Evolutionary conservation across 371 early-diverging fungal species (phyloP).

Genomic region (Conidiobolus incongruus): DNA sequence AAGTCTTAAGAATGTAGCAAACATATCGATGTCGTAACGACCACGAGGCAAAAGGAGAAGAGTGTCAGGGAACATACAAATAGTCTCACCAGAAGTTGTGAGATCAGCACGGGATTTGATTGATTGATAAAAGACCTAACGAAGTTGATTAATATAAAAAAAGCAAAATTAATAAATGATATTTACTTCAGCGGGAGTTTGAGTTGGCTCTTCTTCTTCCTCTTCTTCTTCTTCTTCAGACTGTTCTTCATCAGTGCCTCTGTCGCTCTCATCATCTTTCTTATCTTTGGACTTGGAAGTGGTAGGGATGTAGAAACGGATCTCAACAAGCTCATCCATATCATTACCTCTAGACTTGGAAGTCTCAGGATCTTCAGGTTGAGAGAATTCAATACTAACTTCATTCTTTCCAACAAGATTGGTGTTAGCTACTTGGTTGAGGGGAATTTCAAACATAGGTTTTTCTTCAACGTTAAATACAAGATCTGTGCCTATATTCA

Average conservation of each 20-base stretch:
- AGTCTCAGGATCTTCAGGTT: conserved; percentile 29
- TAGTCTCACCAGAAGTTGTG: conserved; percentile 65
- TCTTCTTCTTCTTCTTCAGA: conserved; percentile 12
- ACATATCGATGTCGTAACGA: conserved; percentile 90
- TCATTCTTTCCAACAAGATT: conserved; percentile 75
- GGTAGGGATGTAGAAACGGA: conserved; percentile 86
- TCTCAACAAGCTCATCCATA: conserved; percentile 72
- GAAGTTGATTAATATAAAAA: conserved; percentile 9
- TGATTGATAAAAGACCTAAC: conserved; percentile 73
- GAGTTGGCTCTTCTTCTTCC: conserved; percentile 23
- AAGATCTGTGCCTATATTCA: conserved; percentile 38
- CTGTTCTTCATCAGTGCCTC: too few species aligned
- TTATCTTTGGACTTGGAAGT: conserved; percentile 21
- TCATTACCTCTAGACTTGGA: conserved; percentile 11
- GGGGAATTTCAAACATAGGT: conserved; percentile 78
- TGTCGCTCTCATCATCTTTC: conserved; percentile 34
- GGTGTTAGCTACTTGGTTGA: conserved; percentile 70
- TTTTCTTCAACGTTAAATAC: conserved; percentile 60
- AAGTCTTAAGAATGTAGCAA: conserved; percentile 70
- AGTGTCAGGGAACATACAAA: conserved; percentile 74
- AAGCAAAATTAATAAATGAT: conserved; percentile 8
- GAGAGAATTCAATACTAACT: conserved; percentile 74
- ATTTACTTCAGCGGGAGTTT: conserved; percentile 48
- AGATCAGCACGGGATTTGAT: conserved; percentile 82
- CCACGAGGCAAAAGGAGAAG: conserved; percentile 82